Evolutionary conservation across 2,329 filamentous ascomycete genomes (phyloP).

Genomic region (Botrytis paeoniae): DNA sequence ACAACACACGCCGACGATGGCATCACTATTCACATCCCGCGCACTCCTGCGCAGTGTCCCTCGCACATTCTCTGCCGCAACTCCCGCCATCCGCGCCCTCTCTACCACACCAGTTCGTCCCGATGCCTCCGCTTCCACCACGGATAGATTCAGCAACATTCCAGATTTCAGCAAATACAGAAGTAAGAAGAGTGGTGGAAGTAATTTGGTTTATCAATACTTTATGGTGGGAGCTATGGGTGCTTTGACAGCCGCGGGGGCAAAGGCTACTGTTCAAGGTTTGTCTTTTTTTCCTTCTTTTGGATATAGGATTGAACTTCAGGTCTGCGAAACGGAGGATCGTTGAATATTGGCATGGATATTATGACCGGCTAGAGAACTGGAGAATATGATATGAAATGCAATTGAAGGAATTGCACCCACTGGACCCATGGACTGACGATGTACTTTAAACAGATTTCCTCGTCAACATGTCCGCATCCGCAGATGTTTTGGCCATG

Average conservation of each 20-base stretch:
- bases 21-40: conserved; percentile 67
- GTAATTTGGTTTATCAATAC: conserved; percentile 90
- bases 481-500: conserved; percentile 96
- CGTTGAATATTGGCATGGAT: neutral
- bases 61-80: conserved; percentile 24
- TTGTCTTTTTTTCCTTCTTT: conserved; percentile 29
- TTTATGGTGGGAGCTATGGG: conserved; percentile 98
- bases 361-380: neutral
- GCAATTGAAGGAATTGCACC: conserved; percentile 21
- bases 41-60: conserved; percentile 61
- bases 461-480: conserved; percentile 99
- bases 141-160: conserved; percentile 52
- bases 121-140: conserved; percentile 20
- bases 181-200: conserved; percentile 62
- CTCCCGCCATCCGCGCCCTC: conserved; percentile 50
- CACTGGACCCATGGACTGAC: conserved; percentile 8
- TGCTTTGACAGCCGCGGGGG: conserved; percentile 84
- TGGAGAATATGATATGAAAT: neutral
- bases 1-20: conserved; percentile 47
- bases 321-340: conserved; percentile 3
- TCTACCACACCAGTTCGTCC: conserved; percentile 39
- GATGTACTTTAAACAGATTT: conserved; percentile 66
- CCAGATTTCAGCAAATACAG: conserved; percentile 89
- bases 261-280: conserved; percentile 98
- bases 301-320: conserved; percentile 14